Evolutionary conservation across 2,329 filamentous ascomycete genomes (phyloP).

Genomic region (Lachnellula hyalina): DNA sequence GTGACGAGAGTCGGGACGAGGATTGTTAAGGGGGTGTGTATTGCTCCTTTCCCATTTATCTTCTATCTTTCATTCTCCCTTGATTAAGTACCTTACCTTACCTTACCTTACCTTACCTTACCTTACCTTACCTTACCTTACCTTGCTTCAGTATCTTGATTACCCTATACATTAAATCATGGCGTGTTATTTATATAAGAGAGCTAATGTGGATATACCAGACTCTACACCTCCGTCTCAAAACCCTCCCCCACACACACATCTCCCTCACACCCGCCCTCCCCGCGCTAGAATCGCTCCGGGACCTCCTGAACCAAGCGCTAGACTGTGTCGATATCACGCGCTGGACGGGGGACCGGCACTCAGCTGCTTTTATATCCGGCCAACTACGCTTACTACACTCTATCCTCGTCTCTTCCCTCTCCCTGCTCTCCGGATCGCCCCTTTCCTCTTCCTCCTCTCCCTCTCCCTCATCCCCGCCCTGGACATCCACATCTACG

Average conservation of each 20-base stretch:
- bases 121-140: background rate
- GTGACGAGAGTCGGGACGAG: slow-evolving; percentile 86
- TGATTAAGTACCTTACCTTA: background rate
- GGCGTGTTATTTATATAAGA: background rate
- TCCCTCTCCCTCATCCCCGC: slow-evolving; percentile 17
- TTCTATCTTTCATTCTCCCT: background rate
- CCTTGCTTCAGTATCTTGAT: too few relatives aligned
- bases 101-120: background rate
- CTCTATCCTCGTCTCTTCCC: slow-evolving; percentile 48
- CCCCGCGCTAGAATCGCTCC: slow-evolving; percentile 63
- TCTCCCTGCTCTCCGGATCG: slow-evolving; percentile 42
- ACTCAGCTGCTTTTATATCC: slow-evolving; percentile 45
- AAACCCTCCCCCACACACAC: slow-evolving; percentile 50
- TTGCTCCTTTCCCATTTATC: slow-evolving; percentile 16
- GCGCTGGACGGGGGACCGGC: slow-evolving; percentile 63
- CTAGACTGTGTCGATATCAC: slow-evolving; percentile 79
- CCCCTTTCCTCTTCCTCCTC: slow-evolving; percentile 39
- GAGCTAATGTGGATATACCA: slow-evolving; percentile 30
- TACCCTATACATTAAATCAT: too few relatives aligned
- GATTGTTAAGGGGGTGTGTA: slow-evolving; percentile 78
- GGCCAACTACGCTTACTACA: slow-evolving; percentile 52
- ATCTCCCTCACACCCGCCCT: slow-evolving; percentile 47
- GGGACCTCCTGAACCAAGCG: slow-evolving; percentile 74
- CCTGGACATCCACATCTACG: slow-evolving; percentile 2
- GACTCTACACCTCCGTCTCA: slow-evolving; percentile 73